Conservation (phyloP, 2,329 filamentous ascomycete species). For the Fusarium anguioides region DNA sequence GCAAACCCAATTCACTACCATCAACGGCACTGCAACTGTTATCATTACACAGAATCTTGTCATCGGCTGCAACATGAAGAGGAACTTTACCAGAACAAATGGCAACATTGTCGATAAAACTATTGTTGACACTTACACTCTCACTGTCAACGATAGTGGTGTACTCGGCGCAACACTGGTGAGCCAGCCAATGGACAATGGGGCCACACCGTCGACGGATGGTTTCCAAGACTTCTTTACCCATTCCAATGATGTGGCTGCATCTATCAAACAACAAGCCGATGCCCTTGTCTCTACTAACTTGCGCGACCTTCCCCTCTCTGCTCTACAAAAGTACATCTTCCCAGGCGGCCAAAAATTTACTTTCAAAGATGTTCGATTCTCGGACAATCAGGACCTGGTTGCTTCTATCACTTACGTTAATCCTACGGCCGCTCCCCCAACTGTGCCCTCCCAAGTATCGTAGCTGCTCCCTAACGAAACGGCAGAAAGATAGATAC, state of each 20-base stretch:
- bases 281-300: background rate
- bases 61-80: background rate
- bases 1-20: background rate
- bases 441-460: too few species aligned
- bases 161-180: background rate
- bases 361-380: background rate
- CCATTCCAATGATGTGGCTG: background rate
- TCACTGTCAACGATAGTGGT: background rate
- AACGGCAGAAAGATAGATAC: too few species aligned
- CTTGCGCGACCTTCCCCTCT: background rate
- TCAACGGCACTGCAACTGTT: background rate
- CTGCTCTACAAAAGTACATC: background rate
- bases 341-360: background rate
- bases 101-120: background rate
- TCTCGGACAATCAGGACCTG: background rate
- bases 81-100: background rate
- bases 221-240: background rate
- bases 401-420: background rate
- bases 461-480: too few species aligned
- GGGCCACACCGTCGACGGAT: background rate
- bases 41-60: background rate
- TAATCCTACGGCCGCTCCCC: too few species aligned
- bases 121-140: background rate
- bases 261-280: background rate
- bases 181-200: background rate